phyloP scores from a whole-genome alignment of 306 rosid species.

The Vigna hirtella region DNA sequence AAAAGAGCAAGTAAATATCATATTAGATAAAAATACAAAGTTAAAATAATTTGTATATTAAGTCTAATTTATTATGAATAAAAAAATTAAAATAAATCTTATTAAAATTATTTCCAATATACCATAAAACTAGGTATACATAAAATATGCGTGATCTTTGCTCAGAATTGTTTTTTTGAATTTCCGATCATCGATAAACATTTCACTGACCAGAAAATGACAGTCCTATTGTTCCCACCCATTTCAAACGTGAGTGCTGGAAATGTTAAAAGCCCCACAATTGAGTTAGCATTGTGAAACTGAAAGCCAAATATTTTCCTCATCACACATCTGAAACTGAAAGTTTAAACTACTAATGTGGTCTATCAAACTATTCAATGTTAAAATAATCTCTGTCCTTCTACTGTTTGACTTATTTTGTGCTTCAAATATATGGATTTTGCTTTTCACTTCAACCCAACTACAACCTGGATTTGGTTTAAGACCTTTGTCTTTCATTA shows the following conservation, averaged over 20 bases:
- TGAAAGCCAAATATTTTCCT: conserved; percentile 40
- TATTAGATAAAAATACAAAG: too few relatives aligned
- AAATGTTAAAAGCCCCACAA: conserved; percentile 9
- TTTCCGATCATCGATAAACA: neutral
- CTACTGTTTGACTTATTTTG: conserved; percentile 63
- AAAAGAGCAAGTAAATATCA: too few relatives aligned
- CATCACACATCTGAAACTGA: conserved; percentile 48
- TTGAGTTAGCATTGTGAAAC: conserved; percentile 34
- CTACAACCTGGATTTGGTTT: conserved; percentile 75
- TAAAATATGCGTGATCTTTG: too few relatives aligned
- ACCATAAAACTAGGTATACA: too few relatives aligned
- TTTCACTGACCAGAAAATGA: conserved; percentile 18
- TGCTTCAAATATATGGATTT: conserved; percentile 68
- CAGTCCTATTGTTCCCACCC: neutral
- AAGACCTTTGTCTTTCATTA: conserved; percentile 77
- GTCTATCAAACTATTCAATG: conserved; percentile 60
- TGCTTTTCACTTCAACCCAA: conserved; percentile 75
- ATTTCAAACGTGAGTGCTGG: conserved; percentile 33
- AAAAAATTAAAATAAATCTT: too few relatives aligned
- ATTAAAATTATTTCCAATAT: too few relatives aligned
- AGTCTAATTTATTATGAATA: too few relatives aligned
- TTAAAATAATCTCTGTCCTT: conserved; percentile 54
- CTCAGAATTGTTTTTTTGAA: neutral
- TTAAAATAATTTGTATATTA: too few relatives aligned
- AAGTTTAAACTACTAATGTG: conserved; percentile 63